phyloP scores from a whole-genome alignment of 495 filamentous ascomycete species.

The Hypomontagnella submonticulosa region DNA sequence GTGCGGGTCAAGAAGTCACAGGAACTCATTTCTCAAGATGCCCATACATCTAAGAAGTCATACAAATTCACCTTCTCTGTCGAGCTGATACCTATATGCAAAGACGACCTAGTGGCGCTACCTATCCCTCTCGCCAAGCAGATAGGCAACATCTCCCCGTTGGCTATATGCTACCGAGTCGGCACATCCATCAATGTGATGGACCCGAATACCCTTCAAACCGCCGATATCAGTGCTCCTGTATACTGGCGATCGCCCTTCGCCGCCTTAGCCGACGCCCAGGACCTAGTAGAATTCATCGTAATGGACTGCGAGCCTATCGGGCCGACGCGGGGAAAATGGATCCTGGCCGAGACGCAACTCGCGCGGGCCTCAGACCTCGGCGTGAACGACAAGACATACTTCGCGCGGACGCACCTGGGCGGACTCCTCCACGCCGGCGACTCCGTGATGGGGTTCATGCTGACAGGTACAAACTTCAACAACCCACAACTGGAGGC shows the following conservation, averaged over 20 bases:
- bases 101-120: conserved; percentile 94
- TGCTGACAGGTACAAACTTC: conserved; percentile 87
- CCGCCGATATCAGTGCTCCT: conserved; percentile 79
- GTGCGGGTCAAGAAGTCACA: conserved; percentile 84
- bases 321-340: conserved; percentile 78
- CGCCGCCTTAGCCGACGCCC: conserved; percentile 80
- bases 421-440: conserved; percentile 87
- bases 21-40: conserved; percentile 92
- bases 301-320: conserved; percentile 92
- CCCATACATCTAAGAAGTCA: conserved; percentile 85
- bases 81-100: conserved; percentile 91
- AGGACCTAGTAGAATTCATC: conserved; percentile 89
- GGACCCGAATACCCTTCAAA: conserved; percentile 91
- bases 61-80: conserved; percentile 93
- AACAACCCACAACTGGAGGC: conserved; percentile 87
- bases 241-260: conserved; percentile 93
- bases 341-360: conserved; percentile 83
- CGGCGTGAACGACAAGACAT: conserved; percentile 85
- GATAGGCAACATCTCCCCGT: conserved; percentile 85
- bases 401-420: conserved; percentile 89
- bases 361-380: conserved; percentile 89
- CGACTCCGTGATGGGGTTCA: conserved; percentile 92
- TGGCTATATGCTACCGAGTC: conserved; percentile 86
- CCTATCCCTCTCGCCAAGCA: conserved; percentile 86
- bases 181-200: conserved; percentile 90